Evolutionary conservation across 164 flowering plant species (phyloP).

Genomic region (Aristolochia californica): DNA sequence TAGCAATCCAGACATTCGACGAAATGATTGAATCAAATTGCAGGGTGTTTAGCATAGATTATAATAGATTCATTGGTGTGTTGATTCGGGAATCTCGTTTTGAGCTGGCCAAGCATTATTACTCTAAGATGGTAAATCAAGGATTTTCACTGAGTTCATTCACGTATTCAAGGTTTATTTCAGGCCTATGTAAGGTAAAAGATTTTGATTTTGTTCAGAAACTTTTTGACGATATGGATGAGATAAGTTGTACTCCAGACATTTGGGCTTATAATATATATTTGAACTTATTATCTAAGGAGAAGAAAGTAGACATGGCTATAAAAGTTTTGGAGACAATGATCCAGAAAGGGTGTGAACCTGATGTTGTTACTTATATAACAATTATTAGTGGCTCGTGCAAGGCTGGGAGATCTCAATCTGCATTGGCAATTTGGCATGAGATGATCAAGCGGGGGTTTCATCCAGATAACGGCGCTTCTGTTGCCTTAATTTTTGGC

Average conservation of each 20-base stretch:
- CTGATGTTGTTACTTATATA: slow-evolving; percentile 79
- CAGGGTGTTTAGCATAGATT: slow-evolving; percentile 70
- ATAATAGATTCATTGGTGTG: slow-evolving; percentile 80
- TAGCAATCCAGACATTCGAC: slow-evolving; percentile 65
- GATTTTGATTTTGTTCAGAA: slow-evolving; percentile 37
- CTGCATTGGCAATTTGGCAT: slow-evolving; percentile 60
- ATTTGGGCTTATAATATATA: slow-evolving; percentile 76
- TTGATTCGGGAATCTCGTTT: slow-evolving; percentile 45
- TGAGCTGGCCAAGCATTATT: slow-evolving; percentile 66
- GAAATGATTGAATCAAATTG: slow-evolving; percentile 75
- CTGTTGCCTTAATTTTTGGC: slow-evolving; percentile 64
- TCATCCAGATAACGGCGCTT: slow-evolving; percentile 55
- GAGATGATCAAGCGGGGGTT: slow-evolving; percentile 50
- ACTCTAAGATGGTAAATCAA: slow-evolving; percentile 33
- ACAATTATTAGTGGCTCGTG: slow-evolving; percentile 58
- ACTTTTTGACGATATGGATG: slow-evolving; percentile 59
- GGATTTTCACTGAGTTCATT: slow-evolving; percentile 71
- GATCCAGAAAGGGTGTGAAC: slow-evolving; percentile 52
- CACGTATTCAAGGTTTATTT: slow-evolving; percentile 80
- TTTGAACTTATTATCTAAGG: slow-evolving; percentile 53
- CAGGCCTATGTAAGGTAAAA: slow-evolving; percentile 55
- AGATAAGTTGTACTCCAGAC: slow-evolving; percentile 50
- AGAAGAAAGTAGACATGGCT: slow-evolving; percentile 43
- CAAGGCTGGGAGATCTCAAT: slow-evolving; percentile 31
- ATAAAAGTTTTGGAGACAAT: slow-evolving; percentile 41